Evolutionary conservation across 2,329 filamentous ascomycete species (phyloP).

Genomic region (Stylonectria norvegica): DNA sequence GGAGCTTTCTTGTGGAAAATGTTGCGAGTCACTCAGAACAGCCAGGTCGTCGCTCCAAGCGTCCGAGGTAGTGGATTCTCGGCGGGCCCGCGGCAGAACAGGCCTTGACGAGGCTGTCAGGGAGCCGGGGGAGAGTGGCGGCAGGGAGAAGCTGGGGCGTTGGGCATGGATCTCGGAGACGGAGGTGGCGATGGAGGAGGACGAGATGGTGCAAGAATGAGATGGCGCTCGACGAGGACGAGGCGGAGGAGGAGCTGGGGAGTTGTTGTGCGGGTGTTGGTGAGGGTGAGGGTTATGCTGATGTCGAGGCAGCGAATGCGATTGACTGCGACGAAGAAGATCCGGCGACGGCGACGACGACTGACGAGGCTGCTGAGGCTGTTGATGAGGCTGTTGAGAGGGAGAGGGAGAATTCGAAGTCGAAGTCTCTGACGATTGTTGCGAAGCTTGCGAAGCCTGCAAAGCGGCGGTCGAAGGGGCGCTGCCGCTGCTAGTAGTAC

Average conservation of each 20-base stretch:
- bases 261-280: too few relatives aligned
- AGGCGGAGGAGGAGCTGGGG: conserved; percentile 8
- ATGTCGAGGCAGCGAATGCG: conserved; percentile 5
- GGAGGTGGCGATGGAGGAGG: conserved; percentile 37
- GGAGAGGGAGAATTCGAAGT: conserved; percentile 26
- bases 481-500: too few relatives aligned
- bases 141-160: conserved; percentile 59
- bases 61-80: conserved; percentile 43
- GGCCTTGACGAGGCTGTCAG: conserved; percentile 40
- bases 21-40: conserved; percentile 37
- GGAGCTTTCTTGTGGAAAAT: too few relatives aligned
- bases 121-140: conserved; percentile 46
- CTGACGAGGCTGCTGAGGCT: too few relatives aligned
- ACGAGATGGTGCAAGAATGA: conserved; percentile 34
- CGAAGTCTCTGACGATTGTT: too few relatives aligned
- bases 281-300: not conserved
- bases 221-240: conserved; percentile 21
- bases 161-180: conserved; percentile 56
- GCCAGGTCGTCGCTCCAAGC: conserved; percentile 37
- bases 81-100: conserved; percentile 39
- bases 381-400: conserved; percentile 16
- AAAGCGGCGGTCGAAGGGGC: conserved; percentile 27
- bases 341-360: too few relatives aligned
- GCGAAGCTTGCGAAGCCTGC: too few relatives aligned
- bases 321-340: conserved; percentile 13